Evolutionary conservation across 768 basidiomycete species (phyloP).

Genomic region (Suillus paluster): DNA sequence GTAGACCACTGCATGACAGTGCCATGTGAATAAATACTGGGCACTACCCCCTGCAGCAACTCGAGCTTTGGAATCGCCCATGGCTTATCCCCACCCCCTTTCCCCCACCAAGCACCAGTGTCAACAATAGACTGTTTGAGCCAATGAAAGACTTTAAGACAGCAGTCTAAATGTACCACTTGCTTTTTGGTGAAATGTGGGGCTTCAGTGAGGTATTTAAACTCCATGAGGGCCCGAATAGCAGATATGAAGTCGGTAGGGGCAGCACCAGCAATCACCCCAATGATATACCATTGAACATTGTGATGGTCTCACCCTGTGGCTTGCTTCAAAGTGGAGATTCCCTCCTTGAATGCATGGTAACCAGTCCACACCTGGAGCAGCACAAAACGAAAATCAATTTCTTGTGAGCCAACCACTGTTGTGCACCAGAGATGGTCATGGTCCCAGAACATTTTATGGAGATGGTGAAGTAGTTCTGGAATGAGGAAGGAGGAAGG

Average conservation of each 20-base stretch:
- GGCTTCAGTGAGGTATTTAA: conserved; percentile 41
- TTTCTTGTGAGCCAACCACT: conserved; percentile 34
- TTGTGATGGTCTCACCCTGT: conserved; percentile 44
- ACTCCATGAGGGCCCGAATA: conserved; percentile 41
- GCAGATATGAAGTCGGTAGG: conserved; percentile 33
- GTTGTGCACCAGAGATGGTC: conserved; percentile 42
- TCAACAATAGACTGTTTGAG: conserved; percentile 39
- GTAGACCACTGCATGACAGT: conserved; percentile 13
- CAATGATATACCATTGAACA: conserved; percentile 39
- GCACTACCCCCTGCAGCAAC: conserved; percentile 10
- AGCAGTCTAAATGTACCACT: conserved; percentile 19
- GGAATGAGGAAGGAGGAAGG: conserved; percentile 39
- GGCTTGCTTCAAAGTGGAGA: conserved; percentile 46
- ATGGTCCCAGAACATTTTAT: conserved; percentile 46
- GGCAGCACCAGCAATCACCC: conserved; percentile 39
- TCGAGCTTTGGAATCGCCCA: conserved; percentile 16
- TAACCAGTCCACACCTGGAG: conserved; percentile 41
- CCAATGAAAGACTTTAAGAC: conserved; percentile 35
- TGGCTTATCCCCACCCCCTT: conserved; percentile 1
- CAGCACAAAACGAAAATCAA: conserved; percentile 43
- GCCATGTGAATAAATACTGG: conserved; percentile 2
- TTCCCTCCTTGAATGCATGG: conserved; percentile 43
- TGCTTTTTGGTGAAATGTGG: conserved; percentile 27
- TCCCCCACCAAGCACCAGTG: conserved; percentile 31
- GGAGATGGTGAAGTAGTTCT: conserved; percentile 45